Evolutionary conservation across 441 rosid species (phyloP), one percentile per base, ranked within the genome.

Genomic region (Metrosideros polymorpha): DNA sequence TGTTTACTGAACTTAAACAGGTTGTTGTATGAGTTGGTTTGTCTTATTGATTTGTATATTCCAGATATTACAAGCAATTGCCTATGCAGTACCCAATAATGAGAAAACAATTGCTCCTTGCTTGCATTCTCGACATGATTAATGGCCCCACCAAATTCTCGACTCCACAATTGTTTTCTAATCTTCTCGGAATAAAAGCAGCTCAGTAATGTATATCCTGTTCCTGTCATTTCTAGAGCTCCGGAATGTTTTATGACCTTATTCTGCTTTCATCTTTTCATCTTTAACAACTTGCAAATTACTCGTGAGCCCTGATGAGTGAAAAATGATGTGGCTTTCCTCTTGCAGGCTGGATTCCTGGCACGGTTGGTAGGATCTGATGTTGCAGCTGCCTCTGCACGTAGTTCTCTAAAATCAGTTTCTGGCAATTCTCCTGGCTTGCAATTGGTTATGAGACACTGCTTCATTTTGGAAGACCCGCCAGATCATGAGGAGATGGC

Each of bases 401-500:
- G 88, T 83, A 87, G 89, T 88, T 94, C 99, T 86, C 88, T 95
- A 87, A 98, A 98, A 91, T 92, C 95, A 8, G 85, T 93, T 56
- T 90, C 90, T 83, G 82, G 92, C 85, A 92, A 90, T 87, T 92
- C 97, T 85, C 90, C 96, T 75, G 95, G 94, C 71, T 12, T 93
- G 91, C 92, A 91, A 91, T 93, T 98, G 91, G 98, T 98, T 84
- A 87, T 95, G 89, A 93, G 92, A 91, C 98, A 98, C 89, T 96
- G 98, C 93, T 95, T 93, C 92, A 88, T 95, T 87, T 92, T 98
- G 93, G 98, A 96, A 91, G 98, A 96, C 90, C 96, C 99, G 76
- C 98, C 98, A 35, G 95, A 91, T 90, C 89, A 90, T 85, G 89
- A 93, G 90, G 95, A 92, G 85, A 87, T 86, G 88, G 52, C 87